Evolutionary conservation across 192 early-diverging fungal genomes (phyloP).

Genomic region (Spizellomyces sp.): DNA sequence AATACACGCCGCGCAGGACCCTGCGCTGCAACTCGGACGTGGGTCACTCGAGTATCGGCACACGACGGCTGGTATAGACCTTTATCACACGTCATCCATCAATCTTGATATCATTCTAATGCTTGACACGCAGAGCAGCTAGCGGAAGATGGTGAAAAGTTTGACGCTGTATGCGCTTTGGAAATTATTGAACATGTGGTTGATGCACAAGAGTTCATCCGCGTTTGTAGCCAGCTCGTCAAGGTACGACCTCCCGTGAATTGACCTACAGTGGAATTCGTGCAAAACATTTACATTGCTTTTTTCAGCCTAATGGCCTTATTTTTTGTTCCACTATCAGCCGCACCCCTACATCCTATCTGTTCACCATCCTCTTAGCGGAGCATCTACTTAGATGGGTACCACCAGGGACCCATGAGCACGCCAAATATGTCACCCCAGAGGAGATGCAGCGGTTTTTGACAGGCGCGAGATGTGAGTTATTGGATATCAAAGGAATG

Average conservation of each 20-base stretch:
- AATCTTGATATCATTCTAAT: not conserved
- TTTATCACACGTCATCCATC: not conserved
- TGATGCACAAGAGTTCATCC: slow-evolving; percentile 71
- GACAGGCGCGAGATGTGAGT: slow-evolving; percentile 21
- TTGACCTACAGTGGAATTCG: not conserved
- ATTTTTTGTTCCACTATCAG: slow-evolving; percentile 92
- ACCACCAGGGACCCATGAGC: slow-evolving; percentile 83
- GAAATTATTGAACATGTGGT: slow-evolving; percentile 95
- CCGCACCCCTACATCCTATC: slow-evolving; percentile 72
- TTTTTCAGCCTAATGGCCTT: slow-evolving; percentile 61
- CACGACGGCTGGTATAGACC: slow-evolving; percentile 53
- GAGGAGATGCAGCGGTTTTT: slow-evolving; percentile 58
- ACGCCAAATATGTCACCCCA: slow-evolving; percentile 82
- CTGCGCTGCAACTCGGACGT: slow-evolving; percentile 50
- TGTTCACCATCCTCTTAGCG: slow-evolving; percentile 80
- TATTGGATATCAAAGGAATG: slow-evolving; percentile 42
- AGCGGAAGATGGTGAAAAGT: slow-evolving; percentile 49
- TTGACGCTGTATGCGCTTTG: slow-evolving; percentile 81
- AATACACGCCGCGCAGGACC: slow-evolving; percentile 72
- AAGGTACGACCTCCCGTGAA: slow-evolving; percentile 45
- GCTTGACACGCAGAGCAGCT: slow-evolving; percentile 59
- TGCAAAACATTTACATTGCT: not conserved
- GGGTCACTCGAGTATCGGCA: slow-evolving; percentile 64
- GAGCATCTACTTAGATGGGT: slow-evolving; percentile 80
- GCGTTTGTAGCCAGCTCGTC: slow-evolving; percentile 63